Evolutionary conservation across 352 stramenopile species (phyloP).

Genomic region (Globisporangium uncinulatum): DNA sequence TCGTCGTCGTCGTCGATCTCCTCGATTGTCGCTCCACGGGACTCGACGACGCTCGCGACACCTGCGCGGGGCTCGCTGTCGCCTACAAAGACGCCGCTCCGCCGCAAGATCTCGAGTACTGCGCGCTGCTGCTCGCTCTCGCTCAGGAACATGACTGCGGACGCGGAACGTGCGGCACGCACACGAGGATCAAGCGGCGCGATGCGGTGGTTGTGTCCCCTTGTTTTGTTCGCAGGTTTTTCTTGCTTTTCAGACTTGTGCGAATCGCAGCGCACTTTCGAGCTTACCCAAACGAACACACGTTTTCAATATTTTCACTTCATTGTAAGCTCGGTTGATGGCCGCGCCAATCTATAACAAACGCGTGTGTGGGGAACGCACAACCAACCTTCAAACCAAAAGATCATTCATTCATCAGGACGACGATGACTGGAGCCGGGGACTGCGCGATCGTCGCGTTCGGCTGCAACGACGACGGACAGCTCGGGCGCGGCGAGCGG

Average conservation of each 20-base stretch:
- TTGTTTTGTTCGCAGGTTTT: no score
- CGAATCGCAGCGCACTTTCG: no score
- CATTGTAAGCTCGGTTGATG: no score
- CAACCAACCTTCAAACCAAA: neutral
- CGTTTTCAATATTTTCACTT: no score
- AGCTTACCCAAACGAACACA: no score
- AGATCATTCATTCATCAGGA: neutral
- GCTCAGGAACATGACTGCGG: no score
- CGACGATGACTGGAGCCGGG: neutral
- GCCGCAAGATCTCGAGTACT: neutral
- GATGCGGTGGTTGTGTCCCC: no score
- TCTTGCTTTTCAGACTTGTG: no score
- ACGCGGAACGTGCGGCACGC: no score
- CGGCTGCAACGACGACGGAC: constrained; percentile 80
- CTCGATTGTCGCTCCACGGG: constrained; percentile 3
- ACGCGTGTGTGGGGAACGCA: no score
- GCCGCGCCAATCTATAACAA: no score
- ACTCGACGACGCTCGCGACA: neutral
- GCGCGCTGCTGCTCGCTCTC: neutral
- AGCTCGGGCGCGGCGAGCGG: constrained; percentile 66
- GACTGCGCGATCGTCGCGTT: constrained; percentile 59
- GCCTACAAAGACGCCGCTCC: neutral
- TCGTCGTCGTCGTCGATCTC: constrained; percentile 13
- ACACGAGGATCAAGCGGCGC: no score
- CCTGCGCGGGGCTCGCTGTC: neutral